Base-by-base conservation (phyloP, 495 filamentous ascomycete species). In the Penicillium desertorum region DNA sequence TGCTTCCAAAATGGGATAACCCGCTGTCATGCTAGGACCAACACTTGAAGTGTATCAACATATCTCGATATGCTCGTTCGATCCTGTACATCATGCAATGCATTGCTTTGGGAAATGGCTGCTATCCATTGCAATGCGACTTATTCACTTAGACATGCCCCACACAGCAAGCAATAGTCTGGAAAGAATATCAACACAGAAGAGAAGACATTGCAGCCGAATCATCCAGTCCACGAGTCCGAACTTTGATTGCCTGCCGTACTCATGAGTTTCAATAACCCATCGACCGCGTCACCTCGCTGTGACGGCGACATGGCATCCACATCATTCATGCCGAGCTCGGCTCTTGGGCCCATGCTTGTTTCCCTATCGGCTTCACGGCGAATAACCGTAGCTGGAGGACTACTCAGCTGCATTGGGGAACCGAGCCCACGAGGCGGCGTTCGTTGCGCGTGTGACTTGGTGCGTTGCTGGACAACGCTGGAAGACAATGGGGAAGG, bases 241-340 rank as follows among this genome's bases (percentile, higher is more conserved):
- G 57, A 47, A 11, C 42, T 63, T 23, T 62, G 59, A 19, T 56
- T 53, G 41, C 56, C 66, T n/a, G 61, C 56, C 20, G 72, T 75
- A 20, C 60, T 69, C 73, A 75, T 77, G 6, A 77, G 62, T 54
- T 76, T 77, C 27, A 77, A 61, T 20, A 77, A 36, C 43, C 73
- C 75, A 39, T 77, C 73, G 3, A 76, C 73, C 23, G 75, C 75
- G 50, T 77, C 75, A 14, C 73, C 75, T 19, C 67, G 55, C 42
- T 76, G 71, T 20, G 75, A 71, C 3, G 71, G 71, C 27, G 66
- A 63, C 23, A 64, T 37, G 1, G 20, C 37, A 16, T 57, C 47
- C 4, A 47, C 25, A 29, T 29, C 25, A 17, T 58, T 51, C 25
- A 51, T 62, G 30, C 52, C 22, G 23, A 51, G 25, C 8, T 64